These are phyloP conservation scores for Neurospora sp. DNA, from an alignment of 495 filamentous ascomycete species.

Conservation along the genomic window DNA sequence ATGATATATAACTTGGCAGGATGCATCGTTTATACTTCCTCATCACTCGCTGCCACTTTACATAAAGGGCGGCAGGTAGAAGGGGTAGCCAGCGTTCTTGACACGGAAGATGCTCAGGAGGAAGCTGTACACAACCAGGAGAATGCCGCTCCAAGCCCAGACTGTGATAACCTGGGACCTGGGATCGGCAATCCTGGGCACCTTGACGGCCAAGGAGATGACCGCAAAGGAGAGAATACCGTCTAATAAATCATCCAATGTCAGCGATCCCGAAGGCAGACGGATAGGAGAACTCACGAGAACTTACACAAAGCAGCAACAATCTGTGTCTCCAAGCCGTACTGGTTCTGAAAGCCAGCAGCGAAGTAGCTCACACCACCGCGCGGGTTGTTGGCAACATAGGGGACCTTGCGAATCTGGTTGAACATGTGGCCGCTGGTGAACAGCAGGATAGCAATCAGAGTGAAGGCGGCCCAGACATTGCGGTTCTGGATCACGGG, in stretches of 20 bases:
- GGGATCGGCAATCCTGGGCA: conserved; percentile 72
- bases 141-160: conserved; percentile 66
- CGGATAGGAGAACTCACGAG: not conserved
- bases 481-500: conserved; percentile 85
- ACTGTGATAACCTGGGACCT: conserved; percentile 73
- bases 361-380: conserved; percentile 91
- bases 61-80: conserved; percentile 82
- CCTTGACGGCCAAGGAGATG: conserved; percentile 82
- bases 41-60: conserved; percentile 11
- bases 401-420: conserved; percentile 94
- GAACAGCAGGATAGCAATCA: conserved; percentile 88
- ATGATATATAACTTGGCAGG: not conserved
- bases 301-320: conserved; percentile 89
- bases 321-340: conserved; percentile 92
- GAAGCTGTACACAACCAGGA: conserved; percentile 85
- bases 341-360: conserved; percentile 88
- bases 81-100: conserved; percentile 94
- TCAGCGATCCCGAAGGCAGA: not conserved
- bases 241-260: conserved; percentile 40
- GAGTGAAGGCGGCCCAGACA: conserved; percentile 82
- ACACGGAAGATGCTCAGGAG: conserved; percentile 84
- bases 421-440: conserved; percentile 99
- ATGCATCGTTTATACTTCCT: not conserved
- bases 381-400: conserved; percentile 74
- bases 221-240: conserved; percentile 86